Evolutionary conservation across 805 yeast species (phyloP).

Genomic region (Cyberlindnera meyerae): DNA sequence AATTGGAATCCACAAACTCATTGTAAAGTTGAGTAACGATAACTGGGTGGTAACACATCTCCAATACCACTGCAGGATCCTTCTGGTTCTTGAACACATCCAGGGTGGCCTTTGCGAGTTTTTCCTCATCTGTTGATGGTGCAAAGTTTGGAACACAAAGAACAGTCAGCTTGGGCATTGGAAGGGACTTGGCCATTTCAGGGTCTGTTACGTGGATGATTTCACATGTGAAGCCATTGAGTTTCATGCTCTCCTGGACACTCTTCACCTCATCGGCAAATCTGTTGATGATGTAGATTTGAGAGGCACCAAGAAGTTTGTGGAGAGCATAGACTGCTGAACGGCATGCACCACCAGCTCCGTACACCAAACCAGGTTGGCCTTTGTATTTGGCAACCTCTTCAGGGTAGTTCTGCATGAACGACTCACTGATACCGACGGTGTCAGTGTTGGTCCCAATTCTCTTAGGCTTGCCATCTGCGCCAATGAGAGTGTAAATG

Average conservation of each 20-base stretch:
- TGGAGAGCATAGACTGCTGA: constrained; percentile 24
- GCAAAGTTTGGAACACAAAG: constrained; percentile 24
- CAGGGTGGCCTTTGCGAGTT: constrained; percentile 19
- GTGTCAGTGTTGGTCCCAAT: constrained; percentile 27
- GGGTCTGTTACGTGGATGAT: constrained; percentile 22
- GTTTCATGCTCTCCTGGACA: constrained; percentile 15
- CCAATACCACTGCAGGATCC: constrained; percentile 21
- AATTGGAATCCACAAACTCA: constrained; percentile 13
- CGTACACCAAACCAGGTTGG: constrained; percentile 23
- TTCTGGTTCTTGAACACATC: constrained; percentile 18
- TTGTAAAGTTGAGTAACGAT: constrained; percentile 18
- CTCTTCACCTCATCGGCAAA: constrained; percentile 19
- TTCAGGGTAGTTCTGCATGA: constrained; percentile 19
- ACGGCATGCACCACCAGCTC: constrained; percentile 28
- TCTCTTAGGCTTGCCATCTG: constrained; percentile 3
- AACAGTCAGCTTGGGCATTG: constrained; percentile 18
- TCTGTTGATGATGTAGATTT: constrained; percentile 24
- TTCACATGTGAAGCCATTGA: constrained; percentile 23
- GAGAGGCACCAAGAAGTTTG: constrained; percentile 21
- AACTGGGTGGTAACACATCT: constrained; percentile 25
- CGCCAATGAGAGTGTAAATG: constrained; percentile 16
- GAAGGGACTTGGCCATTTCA: constrained; percentile 16
- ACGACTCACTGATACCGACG: constrained; percentile 21
- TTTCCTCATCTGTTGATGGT: constrained; percentile 16
- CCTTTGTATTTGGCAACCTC: constrained; percentile 12